Percentiles rank a stretch among this genome's conserved stretches.
These are phyloP conservation scores for Fraxinus sp. DNA, from an alignment of 305 asterid genomes.

Conservation along the genomic window DNA sequence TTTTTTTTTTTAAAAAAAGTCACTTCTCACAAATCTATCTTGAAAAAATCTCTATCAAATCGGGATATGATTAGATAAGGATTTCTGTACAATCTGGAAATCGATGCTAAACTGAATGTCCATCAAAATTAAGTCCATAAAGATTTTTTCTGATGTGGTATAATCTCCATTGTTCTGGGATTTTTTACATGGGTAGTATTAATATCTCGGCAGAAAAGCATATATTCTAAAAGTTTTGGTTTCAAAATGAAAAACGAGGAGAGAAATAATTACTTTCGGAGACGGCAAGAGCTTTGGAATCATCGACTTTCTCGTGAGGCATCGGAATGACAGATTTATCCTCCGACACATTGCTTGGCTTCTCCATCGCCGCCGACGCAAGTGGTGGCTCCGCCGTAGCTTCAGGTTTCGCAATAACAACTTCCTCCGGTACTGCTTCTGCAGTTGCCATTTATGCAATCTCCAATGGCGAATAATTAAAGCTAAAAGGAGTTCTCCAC, in stretches of 20 bases:
- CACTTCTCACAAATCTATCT: background rate
- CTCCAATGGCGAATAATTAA: background rate
- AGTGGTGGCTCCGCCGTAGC: conserved; percentile 18
- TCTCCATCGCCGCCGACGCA: conserved; percentile 18
- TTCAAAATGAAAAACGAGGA: background rate
- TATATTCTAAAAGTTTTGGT: background rate
- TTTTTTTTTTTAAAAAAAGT: too few species aligned
- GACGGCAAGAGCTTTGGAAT: conserved; percentile 20
- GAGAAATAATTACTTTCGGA: conserved; percentile 12
- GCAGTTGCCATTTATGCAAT: conserved; percentile 26
- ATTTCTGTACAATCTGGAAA: background rate
- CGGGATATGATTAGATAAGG: background rate
- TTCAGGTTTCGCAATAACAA: background rate
- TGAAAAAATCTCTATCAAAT: background rate
- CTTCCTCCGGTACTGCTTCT: background rate
- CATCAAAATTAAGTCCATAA: too few species aligned
- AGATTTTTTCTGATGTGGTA: too few species aligned
- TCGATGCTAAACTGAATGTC: too few species aligned
- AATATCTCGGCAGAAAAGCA: background rate
- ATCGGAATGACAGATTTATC: conserved; percentile 29
- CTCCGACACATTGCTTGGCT: conserved; percentile 14
- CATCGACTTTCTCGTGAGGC: conserved; percentile 17
- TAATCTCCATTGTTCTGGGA: background rate
- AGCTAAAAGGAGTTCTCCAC: background rate
- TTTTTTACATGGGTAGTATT: too few species aligned